These are phyloP conservation scores for Zymoseptoria passerinii DNA, from an alignment of 2,329 filamentous ascomycete species.

Conservation along the genomic window DNA sequence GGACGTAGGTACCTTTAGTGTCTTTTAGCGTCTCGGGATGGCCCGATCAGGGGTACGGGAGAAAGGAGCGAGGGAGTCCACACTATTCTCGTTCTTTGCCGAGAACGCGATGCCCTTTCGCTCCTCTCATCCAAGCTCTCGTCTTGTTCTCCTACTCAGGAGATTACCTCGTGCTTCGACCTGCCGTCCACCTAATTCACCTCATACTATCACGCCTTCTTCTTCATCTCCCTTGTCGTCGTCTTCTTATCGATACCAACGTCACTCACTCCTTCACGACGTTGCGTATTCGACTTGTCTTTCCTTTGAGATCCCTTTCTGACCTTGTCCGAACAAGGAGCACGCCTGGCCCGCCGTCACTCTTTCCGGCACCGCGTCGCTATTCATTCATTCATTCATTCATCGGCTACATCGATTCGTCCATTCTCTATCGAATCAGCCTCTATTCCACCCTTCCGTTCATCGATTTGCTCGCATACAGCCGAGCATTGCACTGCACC, in stretches of 20 bases:
- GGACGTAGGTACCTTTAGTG: too few relatives aligned
- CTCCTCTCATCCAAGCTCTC: neutral
- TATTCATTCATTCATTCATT: conserved; percentile 15
- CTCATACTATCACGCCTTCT: conserved; percentile 6
- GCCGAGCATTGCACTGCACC: conserved; percentile 6
- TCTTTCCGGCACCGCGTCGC: conserved; percentile 26
- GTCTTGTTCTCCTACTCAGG: neutral
- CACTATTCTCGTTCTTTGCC: too few relatives aligned
- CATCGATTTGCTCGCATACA: conserved; percentile 17
- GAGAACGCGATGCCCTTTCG: neutral
- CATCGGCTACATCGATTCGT: neutral
- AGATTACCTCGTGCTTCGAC: neutral
- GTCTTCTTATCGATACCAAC: conserved; percentile 11
- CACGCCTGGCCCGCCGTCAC: conserved; percentile 18
- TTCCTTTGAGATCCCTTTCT: conserved; percentile 18
- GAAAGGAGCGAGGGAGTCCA: too few relatives aligned
- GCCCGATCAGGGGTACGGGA: too few relatives aligned
- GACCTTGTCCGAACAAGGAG: neutral
- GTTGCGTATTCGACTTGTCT: conserved; percentile 16
- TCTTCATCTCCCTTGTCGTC: conserved; percentile 4
- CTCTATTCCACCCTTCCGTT: conserved; percentile 2
- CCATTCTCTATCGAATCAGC: neutral
- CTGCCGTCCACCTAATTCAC: neutral
- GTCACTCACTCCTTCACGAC: conserved; percentile 28
- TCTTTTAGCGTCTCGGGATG: too few relatives aligned